Base-by-base conservation (phyloP, 805 yeast genomes). In the Monosporozyma aquatica region DNA sequence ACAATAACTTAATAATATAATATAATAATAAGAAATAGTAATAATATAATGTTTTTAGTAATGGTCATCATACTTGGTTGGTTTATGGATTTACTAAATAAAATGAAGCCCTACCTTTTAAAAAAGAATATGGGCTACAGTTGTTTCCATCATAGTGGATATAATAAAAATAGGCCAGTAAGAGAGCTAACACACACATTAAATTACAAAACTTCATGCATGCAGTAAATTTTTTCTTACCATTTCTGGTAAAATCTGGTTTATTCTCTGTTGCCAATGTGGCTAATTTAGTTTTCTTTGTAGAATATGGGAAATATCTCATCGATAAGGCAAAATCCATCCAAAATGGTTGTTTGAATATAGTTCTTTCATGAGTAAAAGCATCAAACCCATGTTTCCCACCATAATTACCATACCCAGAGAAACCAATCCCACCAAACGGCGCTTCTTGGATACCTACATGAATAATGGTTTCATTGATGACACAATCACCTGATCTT, bases 391-490 rank as follows among this genome's bases (percentile, higher is more conserved):
- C 81, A 57, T 65, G 70, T 47, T 62, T 64, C 3, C 96, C 95
- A 57, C 87, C 96, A 63, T 87, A 87, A 26, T 72, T 65, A 9
- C 97, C 97, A 44, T 68, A 66, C 1, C 97, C 97, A 0, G 95
- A 85, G 13, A 58, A 58, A 11, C 97, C 96, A 43, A 89, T 66
- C 20, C 97, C 97, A 26, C 97, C 97, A 63, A 89, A 90, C 21
- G 97, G 97, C 3, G 85, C 75, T 38, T 71, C 70, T 6, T 69
- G 45, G 41, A 82, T 69, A 1, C 77, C 89, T 34, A 76, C 86
- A 48, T 87, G 95, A 53, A 84, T 47, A 38, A 86, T 40, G 0
- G 79, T 71, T 50, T 87, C 96, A 56, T 87, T 86, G 47, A 84
- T 66, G 37, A 76, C 59, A 11, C 78, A 67, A 4, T 76, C 82